Conservation (phyloP, 202 grass and related monocot species). For the Sporobolus alterniflorus region DNA sequence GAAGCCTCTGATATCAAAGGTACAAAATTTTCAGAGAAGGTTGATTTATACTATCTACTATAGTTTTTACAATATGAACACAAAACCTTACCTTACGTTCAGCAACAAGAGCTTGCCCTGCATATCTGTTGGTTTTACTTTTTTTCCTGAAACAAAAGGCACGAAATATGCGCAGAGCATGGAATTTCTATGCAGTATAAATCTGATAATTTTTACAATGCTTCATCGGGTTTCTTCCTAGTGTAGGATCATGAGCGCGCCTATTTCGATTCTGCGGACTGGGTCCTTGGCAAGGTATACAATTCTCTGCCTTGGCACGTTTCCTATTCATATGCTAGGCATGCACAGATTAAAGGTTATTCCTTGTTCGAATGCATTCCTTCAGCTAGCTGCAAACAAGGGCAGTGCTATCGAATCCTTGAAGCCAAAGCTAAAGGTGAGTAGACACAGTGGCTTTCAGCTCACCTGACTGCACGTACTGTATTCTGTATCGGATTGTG, state of each 20-base stretch:
- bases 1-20: slow-evolving; percentile 92
- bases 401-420: slow-evolving; percentile 66
- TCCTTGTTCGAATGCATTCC: slow-evolving; percentile 45
- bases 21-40: background rate
- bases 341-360: background rate
- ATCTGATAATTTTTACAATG: background rate
- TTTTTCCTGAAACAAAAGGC: background rate
- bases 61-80: background rate
- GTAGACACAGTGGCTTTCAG: background rate
- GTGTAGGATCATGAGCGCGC: slow-evolving; percentile 83
- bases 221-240: slow-evolving; percentile 13
- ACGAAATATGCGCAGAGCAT: background rate
- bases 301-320: slow-evolving; percentile 1
- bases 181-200: background rate
- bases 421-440: slow-evolving; percentile 97
- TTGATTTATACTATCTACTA: background rate
- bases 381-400: slow-evolving; percentile 72
- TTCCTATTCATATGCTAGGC: background rate
- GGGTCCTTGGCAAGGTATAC: slow-evolving; percentile 94
- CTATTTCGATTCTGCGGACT: slow-evolving; percentile 95
- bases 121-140: background rate
- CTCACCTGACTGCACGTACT: slow-evolving; percentile 10
- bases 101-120: background rate
- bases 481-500: slow-evolving; percentile 2
- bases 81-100: background rate